Conservation (phyloP, 2,329 filamentous ascomycete genomes). For the Salinomyces thailandicus region DNA sequence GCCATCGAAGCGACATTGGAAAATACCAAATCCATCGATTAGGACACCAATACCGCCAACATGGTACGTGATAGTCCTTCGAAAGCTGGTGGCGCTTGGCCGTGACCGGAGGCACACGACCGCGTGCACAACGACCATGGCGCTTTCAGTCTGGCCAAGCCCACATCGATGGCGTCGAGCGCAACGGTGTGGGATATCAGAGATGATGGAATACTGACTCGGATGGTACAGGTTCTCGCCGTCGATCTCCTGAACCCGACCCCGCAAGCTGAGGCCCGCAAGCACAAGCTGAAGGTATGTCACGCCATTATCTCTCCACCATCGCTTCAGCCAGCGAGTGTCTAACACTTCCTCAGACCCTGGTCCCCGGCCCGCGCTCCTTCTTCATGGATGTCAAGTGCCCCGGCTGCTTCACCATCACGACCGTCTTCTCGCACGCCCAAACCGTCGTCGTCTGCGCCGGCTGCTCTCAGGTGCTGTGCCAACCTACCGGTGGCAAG, state of each 20-base stretch:
- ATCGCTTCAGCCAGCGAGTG: neutral
- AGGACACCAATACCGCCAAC: slow-evolving; percentile 16
- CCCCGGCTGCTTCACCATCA: slow-evolving; percentile 99
- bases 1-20: slow-evolving; percentile 1
- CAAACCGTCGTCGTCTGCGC: slow-evolving; percentile 99
- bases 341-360: slow-evolving; percentile 29
- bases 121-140: neutral
- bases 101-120: slow-evolving; percentile 18
- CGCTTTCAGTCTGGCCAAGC: neutral
- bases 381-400: slow-evolving; percentile 99
- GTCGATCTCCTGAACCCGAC: slow-evolving; percentile 99
- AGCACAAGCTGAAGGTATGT: slow-evolving; percentile 99
- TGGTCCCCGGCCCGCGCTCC: slow-evolving; percentile 91
- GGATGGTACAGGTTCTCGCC: slow-evolving; percentile 76
- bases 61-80: slow-evolving; percentile 18
- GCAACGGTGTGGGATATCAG: neutral
- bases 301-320: neutral
- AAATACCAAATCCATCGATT: slow-evolving; percentile 1
- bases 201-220: slow-evolving; percentile 15
- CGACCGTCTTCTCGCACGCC: slow-evolving; percentile 99
- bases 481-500: slow-evolving; percentile 99
- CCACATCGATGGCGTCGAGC: neutral
- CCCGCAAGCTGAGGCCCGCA: slow-evolving; percentile 94
- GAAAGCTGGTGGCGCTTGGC: slow-evolving; percentile 10
- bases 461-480: slow-evolving; percentile 98